Evolutionary conservation across 2,329 filamentous ascomycete species (phyloP).

Genomic region (Cercospora janseana): DNA sequence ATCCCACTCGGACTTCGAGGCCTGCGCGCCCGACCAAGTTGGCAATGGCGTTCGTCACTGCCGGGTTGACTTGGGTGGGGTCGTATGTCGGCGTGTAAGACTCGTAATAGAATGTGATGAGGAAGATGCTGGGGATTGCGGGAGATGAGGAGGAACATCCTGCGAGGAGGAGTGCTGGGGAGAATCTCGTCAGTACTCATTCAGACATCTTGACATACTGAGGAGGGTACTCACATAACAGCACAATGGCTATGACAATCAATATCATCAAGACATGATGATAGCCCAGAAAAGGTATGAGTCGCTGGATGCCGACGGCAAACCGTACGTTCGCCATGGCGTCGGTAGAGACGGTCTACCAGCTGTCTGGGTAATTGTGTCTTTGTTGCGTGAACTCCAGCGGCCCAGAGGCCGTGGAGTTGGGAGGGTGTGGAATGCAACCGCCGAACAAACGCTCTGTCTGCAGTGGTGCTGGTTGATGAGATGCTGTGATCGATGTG

Average conservation of each 20-base stretch:
- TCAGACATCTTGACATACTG: too few species aligned
- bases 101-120: constrained; percentile 97
- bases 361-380: constrained; percentile 31
- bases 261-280: constrained; percentile 95
- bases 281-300: constrained; percentile 64
- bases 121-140: constrained; percentile 91
- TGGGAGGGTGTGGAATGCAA: constrained; percentile 26
- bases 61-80: constrained; percentile 86
- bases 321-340: constrained; percentile 51
- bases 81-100: constrained; percentile 77
- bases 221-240: constrained; percentile 70
- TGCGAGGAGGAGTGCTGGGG: constrained; percentile 78
- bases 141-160: constrained; percentile 97
- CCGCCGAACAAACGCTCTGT: constrained; percentile 18
- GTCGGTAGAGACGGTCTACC: constrained; percentile 38
- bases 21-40: constrained; percentile 85
- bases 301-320: constrained; percentile 53
- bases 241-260: constrained; percentile 87
- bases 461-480: constrained; percentile 9
- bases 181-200: neutral
- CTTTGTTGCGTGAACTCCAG: constrained; percentile 20
- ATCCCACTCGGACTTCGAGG: constrained; percentile 89
- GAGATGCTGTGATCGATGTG: constrained; percentile 1
- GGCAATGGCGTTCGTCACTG: constrained; percentile 76
- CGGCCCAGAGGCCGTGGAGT: constrained; percentile 29